These are phyloP conservation scores for Rhododendron molle DNA, from an alignment of 148 eudicot species.

Conservation along the genomic window DNA sequence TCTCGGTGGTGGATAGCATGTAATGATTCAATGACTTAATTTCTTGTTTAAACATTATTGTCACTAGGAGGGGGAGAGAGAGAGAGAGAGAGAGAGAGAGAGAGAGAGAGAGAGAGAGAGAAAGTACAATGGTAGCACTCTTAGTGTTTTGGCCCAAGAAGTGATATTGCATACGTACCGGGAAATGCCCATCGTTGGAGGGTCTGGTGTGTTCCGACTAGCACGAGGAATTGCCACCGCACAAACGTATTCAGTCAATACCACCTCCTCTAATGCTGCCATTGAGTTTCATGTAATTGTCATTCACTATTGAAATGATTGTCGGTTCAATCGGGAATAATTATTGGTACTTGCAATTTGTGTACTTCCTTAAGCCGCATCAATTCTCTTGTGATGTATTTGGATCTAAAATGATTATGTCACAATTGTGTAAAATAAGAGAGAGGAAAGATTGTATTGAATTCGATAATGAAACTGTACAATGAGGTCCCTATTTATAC, in stretches of 20 bases:
- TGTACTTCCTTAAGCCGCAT: background rate
- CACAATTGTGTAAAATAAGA: no score
- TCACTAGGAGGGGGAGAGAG: background rate
- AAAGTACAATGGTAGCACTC: conserved; percentile 28
- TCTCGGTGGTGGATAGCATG: no score
- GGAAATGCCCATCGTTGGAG: conserved; percentile 44
- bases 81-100: background rate
- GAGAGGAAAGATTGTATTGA: no score
- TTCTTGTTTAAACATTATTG: no score
- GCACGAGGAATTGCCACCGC: conserved; percentile 38
- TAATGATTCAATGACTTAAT: no score
- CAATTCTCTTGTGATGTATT: background rate
- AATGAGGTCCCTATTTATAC: no score
- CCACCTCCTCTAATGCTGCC: conserved; percentile 23
- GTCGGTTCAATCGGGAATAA: background rate
- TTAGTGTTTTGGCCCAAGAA: conserved; percentile 25
- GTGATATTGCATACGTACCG: conserved; percentile 11
- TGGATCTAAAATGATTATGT: background rate
- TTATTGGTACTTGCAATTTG: background rate
- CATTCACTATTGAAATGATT: conserved; percentile 17
- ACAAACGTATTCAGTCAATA: conserved; percentile 23
- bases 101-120: background rate
- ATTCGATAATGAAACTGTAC: no score
- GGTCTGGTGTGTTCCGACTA: conserved; percentile 37
- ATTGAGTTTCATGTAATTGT: conserved; percentile 37